Evolutionary conservation across 1,284 basidiomycete genomes (phyloP), one percentile per base, ranked within the genome.

Genomic region (Puccinia polysora): DNA sequence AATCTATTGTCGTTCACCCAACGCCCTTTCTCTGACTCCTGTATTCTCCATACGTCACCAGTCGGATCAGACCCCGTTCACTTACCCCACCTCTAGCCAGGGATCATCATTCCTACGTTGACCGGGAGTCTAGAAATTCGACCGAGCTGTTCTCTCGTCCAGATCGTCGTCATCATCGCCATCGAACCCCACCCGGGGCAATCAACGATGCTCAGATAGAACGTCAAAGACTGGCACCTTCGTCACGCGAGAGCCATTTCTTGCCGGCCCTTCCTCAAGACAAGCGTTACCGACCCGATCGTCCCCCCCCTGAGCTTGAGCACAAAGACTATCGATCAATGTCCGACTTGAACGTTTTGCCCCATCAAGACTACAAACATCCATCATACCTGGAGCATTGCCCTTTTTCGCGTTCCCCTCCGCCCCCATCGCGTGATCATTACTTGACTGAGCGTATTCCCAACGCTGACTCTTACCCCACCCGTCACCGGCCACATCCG

Each of bases 31-130:
- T 65, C 63, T 65, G 47, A 50, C 36, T 28, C 45, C 32, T 65
- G 28, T 65, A 25, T 65, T 28, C 34, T 59, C 55, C 43, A 20
- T 34, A 52, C 32, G 12, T 20, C 20, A 40, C 38, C 62, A 65
- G 63, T 65, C 63, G 47, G 49, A 30, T 65, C 10, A 43, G 47
- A 20, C 25, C 63, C 18, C 63, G 63, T 14, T 65, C 63, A 50
- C 12, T 23, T 25, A 36, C 47, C 32, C 63, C 63, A 7, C 50
- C 50, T 36, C 63, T 34, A 12, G 36, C 38, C 36, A 43, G 63
- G 25, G 63, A 65, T 45, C 38, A 65, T 38, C 28, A 65, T 38
- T 23, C 23, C 7, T 23, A 36, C 47, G 18, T 65, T 34, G 43
- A 20, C 49, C 18, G 63, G 32, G 47, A 65, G 18, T n/a, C 43